Conservation (phyloP, 2,329 filamentous ascomycete genomes). For the Trichoderma sp. region DNA sequence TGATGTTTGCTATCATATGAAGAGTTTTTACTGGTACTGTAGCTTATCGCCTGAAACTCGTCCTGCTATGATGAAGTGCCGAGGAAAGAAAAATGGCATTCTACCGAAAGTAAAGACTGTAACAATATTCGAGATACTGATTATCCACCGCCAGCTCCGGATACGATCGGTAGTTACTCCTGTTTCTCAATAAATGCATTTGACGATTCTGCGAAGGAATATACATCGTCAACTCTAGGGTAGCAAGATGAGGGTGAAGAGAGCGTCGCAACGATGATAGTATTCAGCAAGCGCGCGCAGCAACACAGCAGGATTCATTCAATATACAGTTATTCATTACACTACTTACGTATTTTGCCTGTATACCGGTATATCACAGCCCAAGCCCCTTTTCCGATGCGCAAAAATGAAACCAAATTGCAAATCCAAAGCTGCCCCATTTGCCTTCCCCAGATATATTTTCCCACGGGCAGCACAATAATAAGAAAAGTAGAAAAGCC, state of each 20-base stretch:
- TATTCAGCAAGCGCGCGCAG: neutral
- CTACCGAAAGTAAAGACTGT: too few species aligned
- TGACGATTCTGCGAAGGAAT: neutral
- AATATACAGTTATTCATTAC: slow-evolving; percentile 16
- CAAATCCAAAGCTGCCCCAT: neutral
- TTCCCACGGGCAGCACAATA: neutral
- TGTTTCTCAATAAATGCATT: neutral
- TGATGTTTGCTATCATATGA: too few species aligned
- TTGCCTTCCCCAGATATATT: neutral
- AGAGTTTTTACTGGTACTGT: neutral
- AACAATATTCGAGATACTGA: neutral
- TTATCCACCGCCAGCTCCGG: neutral
- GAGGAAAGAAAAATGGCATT: too few species aligned
- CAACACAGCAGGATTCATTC: neutral
- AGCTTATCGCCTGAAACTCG: neutral
- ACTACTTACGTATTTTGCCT: slow-evolving; percentile 3
- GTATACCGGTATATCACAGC: neutral
- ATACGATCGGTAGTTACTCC: accelerated
- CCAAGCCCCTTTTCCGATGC: slow-evolving; percentile 2
- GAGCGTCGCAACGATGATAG: too few species aligned
- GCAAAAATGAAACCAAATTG: neutral
- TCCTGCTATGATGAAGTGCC: too few species aligned
- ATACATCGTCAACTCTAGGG: neutral
- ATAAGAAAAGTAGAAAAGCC: neutral
- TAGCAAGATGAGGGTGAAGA: neutral